phyloP scores from a whole-genome alignment of 2,329 filamentous ascomycete genomes.

The Penicillium aurantiogriseum region DNA sequence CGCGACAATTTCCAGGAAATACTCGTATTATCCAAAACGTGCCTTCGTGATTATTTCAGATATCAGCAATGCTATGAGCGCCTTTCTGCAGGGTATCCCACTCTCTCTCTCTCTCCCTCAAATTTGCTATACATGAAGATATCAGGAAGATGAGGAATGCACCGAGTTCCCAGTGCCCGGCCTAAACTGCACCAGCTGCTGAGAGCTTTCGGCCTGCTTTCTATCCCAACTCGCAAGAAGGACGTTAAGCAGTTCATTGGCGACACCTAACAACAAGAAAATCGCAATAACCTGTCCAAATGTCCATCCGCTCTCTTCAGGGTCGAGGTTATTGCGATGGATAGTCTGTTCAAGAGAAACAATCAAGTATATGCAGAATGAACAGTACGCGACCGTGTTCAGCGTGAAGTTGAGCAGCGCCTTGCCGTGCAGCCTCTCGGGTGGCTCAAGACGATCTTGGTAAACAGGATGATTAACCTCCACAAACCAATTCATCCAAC shows the following conservation, averaged over 20 bases:
- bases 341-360: conserved; percentile 22
- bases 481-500: conserved; percentile 11
- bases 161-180: background rate
- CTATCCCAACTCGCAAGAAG: conserved; percentile 19
- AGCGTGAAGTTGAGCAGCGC: conserved; percentile 11
- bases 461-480: background rate
- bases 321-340: conserved; percentile 13
- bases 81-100: background rate
- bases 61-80: background rate
- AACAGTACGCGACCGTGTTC: conserved; percentile 14
- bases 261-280: conserved; percentile 17
- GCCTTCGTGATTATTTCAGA: background rate
- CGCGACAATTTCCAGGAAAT: background rate
- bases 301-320: conserved; percentile 15
- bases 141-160: background rate
- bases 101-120: background rate
- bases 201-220: background rate
- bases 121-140: background rate
- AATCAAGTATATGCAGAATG: conserved; percentile 19
- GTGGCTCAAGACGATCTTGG: background rate
- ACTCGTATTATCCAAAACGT: background rate
- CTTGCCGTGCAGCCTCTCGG: conserved; percentile 6
- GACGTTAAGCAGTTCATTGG: conserved; percentile 19
- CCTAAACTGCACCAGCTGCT: conserved; percentile 7
- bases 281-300: conserved; percentile 22